A percentile compares a stretch with the other conserved stretches of the same genome.
Evolutionary conservation across 1,139 yeast genomes (phyloP).

Genomic region (Hyphopichia burtonii): DNA sequence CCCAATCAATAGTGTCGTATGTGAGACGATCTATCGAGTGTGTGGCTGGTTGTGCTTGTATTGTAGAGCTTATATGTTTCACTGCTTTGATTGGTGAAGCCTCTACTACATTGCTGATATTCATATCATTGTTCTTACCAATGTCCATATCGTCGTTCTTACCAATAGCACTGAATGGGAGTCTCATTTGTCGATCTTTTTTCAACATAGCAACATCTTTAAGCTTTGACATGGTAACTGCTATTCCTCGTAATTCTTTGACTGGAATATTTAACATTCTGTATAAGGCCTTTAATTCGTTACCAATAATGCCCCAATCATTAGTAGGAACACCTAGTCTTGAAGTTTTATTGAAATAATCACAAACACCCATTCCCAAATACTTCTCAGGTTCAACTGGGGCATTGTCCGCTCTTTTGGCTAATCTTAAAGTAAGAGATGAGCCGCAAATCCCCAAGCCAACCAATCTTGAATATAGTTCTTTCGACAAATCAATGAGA

Average conservation of each 20-base stretch:
- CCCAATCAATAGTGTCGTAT: slow-evolving; percentile 46
- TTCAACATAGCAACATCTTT: slow-evolving; percentile 33
- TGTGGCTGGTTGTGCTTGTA: background rate
- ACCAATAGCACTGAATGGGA: slow-evolving; percentile 31
- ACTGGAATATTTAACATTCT: slow-evolving; percentile 61
- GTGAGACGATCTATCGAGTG: slow-evolving; percentile 9
- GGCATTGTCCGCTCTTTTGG: slow-evolving; percentile 62
- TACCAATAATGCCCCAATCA: slow-evolving; percentile 59
- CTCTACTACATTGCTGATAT: background rate
- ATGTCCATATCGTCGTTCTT: background rate
- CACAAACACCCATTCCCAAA: slow-evolving; percentile 84
- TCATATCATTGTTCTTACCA: background rate
- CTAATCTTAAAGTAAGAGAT: slow-evolving; percentile 60
- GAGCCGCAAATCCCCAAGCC: slow-evolving; percentile 54
- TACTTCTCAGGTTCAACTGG: slow-evolving; percentile 74
- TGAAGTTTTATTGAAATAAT: slow-evolving; percentile 57
- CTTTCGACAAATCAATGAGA: slow-evolving; percentile 55
- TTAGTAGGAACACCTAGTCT: slow-evolving; percentile 64
- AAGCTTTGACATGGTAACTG: slow-evolving; percentile 63
- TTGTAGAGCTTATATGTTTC: background rate
- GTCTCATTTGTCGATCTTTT: slow-evolving; percentile 37
- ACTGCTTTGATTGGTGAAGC: background rate
- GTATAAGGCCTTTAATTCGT: slow-evolving; percentile 58
- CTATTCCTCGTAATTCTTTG: slow-evolving; percentile 72
- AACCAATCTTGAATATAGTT: slow-evolving; percentile 53